Conservation (phyloP, 331 rosid species). For the Stylosanthes scabra region DNA sequence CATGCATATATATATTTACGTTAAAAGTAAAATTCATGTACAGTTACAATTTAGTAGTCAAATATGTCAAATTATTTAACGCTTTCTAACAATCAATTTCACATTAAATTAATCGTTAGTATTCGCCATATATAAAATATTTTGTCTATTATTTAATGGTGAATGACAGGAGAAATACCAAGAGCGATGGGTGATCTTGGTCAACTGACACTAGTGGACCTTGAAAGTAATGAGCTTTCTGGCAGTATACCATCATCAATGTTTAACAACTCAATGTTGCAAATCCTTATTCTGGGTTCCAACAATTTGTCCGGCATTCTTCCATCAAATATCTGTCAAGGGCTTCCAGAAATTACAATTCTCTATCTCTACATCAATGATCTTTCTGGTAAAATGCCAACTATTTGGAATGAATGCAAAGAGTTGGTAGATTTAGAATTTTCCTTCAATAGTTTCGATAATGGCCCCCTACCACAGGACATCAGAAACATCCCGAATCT, state of each 20-base stretch:
- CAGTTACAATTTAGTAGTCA: no score
- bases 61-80: no score
- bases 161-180: conserved; percentile 31
- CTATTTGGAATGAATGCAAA: conserved; percentile 26
- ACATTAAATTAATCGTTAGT: no score
- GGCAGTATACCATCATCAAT: conserved; percentile 27
- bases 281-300: neutral
- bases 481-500: conserved; percentile 34
- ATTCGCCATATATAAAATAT: no score
- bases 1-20: no score
- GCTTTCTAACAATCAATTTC: no score
- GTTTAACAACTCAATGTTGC: conserved; percentile 24
- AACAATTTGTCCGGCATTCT: conserved; percentile 27
- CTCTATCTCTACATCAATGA: neutral
- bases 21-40: no score
- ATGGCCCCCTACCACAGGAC: conserved; percentile 25
- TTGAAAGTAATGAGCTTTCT: neutral
- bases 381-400: conserved; percentile 25
- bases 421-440: conserved; percentile 14
- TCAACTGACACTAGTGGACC: neutral
- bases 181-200: conserved; percentile 23
- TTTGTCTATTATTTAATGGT: neutral
- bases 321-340: conserved; percentile 28
- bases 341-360: conserved; percentile 25
- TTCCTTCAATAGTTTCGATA: conserved; percentile 10